Evolutionary conservation across 352 stramenopile genomes (phyloP), one percentile per base, ranked within the genome.

Genomic region (Phytophthora pinifolia): DNA sequence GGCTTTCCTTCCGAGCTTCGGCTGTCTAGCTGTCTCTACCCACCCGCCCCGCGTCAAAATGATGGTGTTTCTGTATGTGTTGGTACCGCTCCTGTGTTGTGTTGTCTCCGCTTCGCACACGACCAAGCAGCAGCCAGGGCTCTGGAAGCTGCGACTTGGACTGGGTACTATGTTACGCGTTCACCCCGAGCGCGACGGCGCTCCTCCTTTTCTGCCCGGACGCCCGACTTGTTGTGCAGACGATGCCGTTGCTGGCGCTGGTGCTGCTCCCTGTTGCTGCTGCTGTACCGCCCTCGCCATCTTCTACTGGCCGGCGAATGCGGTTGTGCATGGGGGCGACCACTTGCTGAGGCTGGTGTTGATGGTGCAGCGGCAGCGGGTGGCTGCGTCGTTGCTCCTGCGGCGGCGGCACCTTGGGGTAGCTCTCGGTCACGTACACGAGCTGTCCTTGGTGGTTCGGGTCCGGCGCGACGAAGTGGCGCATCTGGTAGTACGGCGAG

Each of bases 121-220:
- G 54, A 58, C 50, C 41, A 66, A 56, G 54, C 46, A 38, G 47
- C 20, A 17, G 20, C 33, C 18, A 33, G 14, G n/a, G 22, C 12
- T 54, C 46, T 27, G 18, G 22, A 20, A 14, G 31, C 46, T 34
- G 33, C 48, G 12, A 35, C 49, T 69, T 51, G n/a, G 27, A 39
- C 42, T 32, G 25, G 25, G 7, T 29, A 56, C 31, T 64, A 55
- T 59, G 46, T 64, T 79, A 94, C 45, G 84, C 84, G 66, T 94
- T 94, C 45, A 94, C 84, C 38, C 82, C 84, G 7, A 94, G 68
- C 34, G 84, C 82, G 31, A 91, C 79, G 14, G 80, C 83, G 48
- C 79, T 88, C 56, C 82, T 81, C 38, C 82, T 76, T 66, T 94
- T 94, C 54, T 89, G 82, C 6, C 80, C 79, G 0, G 83, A 88